These are phyloP conservation scores for Candida bentonensis DNA, from an alignment of 805 yeast genomes.

Conservation along the genomic window DNA sequence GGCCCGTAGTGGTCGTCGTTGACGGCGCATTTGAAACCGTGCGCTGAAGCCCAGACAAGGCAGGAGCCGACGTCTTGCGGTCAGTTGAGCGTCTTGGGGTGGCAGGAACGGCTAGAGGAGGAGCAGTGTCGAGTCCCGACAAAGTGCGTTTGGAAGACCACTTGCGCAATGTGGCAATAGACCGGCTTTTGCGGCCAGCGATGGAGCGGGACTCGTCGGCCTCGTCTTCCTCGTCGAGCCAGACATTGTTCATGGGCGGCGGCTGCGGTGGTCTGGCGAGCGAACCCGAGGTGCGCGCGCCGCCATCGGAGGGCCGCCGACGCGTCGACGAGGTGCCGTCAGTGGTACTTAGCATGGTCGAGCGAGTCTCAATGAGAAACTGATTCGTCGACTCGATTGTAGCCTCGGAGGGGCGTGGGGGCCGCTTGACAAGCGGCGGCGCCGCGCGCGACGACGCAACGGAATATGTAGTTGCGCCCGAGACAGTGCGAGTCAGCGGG, in stretches of 20 bases:
- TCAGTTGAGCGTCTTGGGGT: not conserved
- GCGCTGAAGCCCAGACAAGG: not conserved
- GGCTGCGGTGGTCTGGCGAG: not conserved
- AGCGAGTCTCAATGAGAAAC: not conserved
- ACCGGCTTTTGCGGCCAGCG: not conserved
- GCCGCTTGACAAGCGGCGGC: not conserved
- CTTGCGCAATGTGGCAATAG: constrained; percentile 1
- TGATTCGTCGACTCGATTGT: not conserved
- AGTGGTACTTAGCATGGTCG: not conserved
- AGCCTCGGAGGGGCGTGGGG: not conserved
- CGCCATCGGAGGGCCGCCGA: not conserved
- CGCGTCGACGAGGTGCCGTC: not conserved
- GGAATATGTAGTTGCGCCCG: too few species aligned
- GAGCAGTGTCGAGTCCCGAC: not conserved
- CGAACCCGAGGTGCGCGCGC: not conserved
- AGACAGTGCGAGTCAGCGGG: not conserved
- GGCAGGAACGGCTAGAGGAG: not conserved
- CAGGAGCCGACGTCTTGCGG: not conserved
- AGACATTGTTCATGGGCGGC: constrained; percentile 14
- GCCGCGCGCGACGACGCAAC: too few species aligned
- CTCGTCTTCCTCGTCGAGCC: constrained; percentile 11
- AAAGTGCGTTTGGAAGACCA: not conserved
- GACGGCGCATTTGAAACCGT: not conserved
- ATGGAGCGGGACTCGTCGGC: not conserved
- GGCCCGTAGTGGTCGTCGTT: too few species aligned